These are phyloP conservation scores for Boletus semigastroideus DNA, from an alignment of 1,284 basidiomycete genomes.

Conservation along the genomic window DNA sequence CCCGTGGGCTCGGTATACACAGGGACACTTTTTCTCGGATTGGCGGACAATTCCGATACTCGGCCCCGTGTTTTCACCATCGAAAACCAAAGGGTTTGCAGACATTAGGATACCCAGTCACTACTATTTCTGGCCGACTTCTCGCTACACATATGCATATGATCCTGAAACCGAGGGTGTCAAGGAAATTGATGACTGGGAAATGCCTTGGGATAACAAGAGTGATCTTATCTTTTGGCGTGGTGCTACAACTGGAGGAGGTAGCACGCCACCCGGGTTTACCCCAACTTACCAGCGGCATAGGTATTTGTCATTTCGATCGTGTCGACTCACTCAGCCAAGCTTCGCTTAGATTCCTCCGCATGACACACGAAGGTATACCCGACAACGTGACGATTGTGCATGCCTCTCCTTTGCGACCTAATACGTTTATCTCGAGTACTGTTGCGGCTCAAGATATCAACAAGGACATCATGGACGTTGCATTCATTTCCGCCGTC, in stretches of 20 bases:
- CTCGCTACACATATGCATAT: constrained; percentile 88
- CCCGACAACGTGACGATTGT: constrained; percentile 66
- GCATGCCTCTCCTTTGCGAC: constrained; percentile 68
- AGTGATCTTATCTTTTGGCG: constrained; percentile 77
- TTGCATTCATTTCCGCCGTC: constrained; percentile 81
- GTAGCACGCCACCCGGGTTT: constrained; percentile 83
- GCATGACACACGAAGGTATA: constrained; percentile 68
- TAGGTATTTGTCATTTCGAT: constrained; percentile 45
- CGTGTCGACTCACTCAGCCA: neutral
- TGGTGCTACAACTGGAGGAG: constrained; percentile 91
- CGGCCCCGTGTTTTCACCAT: constrained; percentile 90
- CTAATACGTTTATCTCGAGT: constrained; percentile 58
- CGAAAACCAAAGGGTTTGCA: constrained; percentile 77
- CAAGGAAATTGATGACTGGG: constrained; percentile 77
- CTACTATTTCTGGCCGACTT: constrained; percentile 86
- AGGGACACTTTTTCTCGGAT: constrained; percentile 95
- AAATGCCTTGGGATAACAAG: constrained; percentile 81
- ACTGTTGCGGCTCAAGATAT: constrained; percentile 61
- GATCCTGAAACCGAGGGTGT: constrained; percentile 71
- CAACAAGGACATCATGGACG: constrained; percentile 86
- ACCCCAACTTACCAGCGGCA: constrained; percentile 86
- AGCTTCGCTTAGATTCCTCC: constrained; percentile 58
- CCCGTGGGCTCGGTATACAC: constrained; percentile 81
- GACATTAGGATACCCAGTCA: constrained; percentile 94
- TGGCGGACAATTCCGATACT: constrained; percentile 84